Evolutionary conservation across 139 green algal genomes (phyloP).

Genomic region (Pleodorina starrii): DNA sequence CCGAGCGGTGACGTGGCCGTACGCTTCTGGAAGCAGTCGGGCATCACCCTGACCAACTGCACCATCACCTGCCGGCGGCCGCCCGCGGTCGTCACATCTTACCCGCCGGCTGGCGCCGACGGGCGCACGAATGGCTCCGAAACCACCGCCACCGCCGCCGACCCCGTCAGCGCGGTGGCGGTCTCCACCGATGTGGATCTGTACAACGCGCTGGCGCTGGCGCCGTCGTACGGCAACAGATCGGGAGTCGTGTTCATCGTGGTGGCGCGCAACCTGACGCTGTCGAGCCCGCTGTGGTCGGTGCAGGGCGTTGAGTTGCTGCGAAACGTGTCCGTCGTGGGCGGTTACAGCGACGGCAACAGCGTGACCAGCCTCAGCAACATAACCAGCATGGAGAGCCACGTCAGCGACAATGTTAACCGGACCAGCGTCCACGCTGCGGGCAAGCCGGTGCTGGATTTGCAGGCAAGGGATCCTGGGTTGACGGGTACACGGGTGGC

Average conservation of each 20-base stretch:
- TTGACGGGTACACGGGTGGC: neutral
- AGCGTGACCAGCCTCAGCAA: neutral
- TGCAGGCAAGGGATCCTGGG: neutral
- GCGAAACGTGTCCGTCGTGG: neutral
- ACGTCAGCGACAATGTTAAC: no score
- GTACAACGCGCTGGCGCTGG: constrained; percentile 29
- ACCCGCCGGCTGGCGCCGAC: no score
- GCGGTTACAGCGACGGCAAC: neutral
- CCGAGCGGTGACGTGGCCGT: constrained; percentile 6
- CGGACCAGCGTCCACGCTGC: no score
- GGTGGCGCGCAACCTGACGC: neutral
- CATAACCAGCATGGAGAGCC: no score
- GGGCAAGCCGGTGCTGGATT: constrained; percentile 9
- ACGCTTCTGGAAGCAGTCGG: neutral
- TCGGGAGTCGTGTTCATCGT: neutral
- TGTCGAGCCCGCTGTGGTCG: constrained; percentile 28
- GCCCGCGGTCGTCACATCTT: neutral
- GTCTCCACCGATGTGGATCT: constrained; percentile 21
- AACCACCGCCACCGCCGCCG: neutral
- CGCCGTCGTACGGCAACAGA: neutral
- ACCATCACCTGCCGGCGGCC: constrained; percentile 6
- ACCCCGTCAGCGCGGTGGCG: no score
- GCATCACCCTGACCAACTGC: neutral
- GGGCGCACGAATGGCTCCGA: neutral
- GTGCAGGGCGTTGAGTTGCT: neutral